phyloP scores from a whole-genome alignment of 129 eudicot species.

The Centaurea solstitialis region DNA sequence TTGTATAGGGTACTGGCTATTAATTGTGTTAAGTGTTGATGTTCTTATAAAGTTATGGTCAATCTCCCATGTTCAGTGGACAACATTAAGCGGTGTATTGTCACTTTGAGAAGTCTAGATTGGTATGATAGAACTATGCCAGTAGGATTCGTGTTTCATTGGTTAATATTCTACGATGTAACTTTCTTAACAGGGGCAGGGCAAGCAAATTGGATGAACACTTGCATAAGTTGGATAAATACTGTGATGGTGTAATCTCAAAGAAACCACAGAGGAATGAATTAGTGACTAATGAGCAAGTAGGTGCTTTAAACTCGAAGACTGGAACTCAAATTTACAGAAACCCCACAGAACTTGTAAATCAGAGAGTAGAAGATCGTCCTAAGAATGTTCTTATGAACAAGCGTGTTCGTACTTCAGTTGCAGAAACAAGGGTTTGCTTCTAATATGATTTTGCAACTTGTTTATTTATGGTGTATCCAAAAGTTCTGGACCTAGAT shows the following conservation, averaged over 20 bases:
- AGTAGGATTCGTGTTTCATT: slow-evolving; percentile 11
- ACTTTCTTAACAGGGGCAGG: slow-evolving; percentile 59
- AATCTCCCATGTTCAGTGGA: neutral
- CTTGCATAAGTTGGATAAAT: slow-evolving; percentile 65
- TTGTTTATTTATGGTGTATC: slow-evolving; percentile 5
- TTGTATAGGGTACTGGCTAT: neutral
- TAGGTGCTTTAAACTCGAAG: slow-evolving; percentile 67
- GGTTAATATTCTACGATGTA: slow-evolving; percentile 3
- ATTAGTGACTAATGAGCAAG: slow-evolving; percentile 55
- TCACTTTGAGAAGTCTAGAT: neutral
- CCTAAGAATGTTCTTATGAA: slow-evolving; percentile 68
- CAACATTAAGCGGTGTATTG: neutral
- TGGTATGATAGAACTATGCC: neutral
- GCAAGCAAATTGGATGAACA: slow-evolving; percentile 70
- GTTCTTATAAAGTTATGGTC: neutral
- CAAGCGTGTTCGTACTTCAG: slow-evolving; percentile 87
- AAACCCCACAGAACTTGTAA: slow-evolving; percentile 52
- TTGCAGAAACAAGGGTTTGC: slow-evolving; percentile 84
- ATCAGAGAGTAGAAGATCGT: slow-evolving; percentile 69
- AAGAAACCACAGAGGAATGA: slow-evolving; percentile 78
- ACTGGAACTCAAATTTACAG: slow-evolving; percentile 64
- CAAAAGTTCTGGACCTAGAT: neutral
- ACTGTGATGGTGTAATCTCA: slow-evolving; percentile 49
- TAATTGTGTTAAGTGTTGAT: neutral
- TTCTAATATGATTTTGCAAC: slow-evolving; percentile 16